Conservation (phyloP, 495 filamentous ascomycete species). For the Amniculicola lignicola region DNA sequence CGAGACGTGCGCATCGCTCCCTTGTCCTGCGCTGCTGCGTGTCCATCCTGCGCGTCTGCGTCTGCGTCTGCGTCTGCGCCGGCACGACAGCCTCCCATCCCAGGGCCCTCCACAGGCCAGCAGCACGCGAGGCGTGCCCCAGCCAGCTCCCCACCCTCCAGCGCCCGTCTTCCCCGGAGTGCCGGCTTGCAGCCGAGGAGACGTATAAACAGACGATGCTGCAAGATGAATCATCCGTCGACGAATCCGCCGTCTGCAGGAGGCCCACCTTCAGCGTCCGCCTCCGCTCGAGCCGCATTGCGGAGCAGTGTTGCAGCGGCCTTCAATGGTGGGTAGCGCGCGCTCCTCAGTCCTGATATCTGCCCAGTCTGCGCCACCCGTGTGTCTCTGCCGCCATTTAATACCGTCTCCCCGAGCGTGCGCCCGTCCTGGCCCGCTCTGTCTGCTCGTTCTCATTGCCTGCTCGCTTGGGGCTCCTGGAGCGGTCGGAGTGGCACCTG, state of each 20-base stretch:
- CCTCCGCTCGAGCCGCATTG: slow-evolving; percentile 47
- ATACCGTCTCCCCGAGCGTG: too few species aligned
- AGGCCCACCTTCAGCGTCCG: slow-evolving; percentile 49
- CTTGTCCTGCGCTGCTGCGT: neutral
- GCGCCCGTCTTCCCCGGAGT: slow-evolving; percentile 15
- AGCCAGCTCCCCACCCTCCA: neutral
- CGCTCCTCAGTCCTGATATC: neutral
- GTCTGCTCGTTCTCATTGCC: too few species aligned
- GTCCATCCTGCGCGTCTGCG: neutral
- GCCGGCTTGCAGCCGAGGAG: slow-evolving; percentile 15
- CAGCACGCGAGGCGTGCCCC: neutral
- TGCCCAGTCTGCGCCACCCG: neutral
- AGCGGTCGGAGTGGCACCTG: too few species aligned
- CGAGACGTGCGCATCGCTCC: neutral
- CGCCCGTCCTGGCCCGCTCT: too few species aligned
- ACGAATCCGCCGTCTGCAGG: slow-evolving; percentile 42
- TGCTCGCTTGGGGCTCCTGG: too few species aligned
- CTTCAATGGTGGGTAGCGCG: slow-evolving; percentile 70
- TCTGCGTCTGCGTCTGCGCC: neutral
- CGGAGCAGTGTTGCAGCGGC: slow-evolving; percentile 72
- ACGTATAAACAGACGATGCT: slow-evolving; percentile 22
- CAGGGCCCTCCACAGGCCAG: neutral
- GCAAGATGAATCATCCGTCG: slow-evolving; percentile 32
- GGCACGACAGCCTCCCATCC: neutral
- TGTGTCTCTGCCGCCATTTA: slow-evolving; percentile 1